Base-by-base conservation (phyloP, 805 yeast genomes). In the Hanseniaspora mollemarum region DNA sequence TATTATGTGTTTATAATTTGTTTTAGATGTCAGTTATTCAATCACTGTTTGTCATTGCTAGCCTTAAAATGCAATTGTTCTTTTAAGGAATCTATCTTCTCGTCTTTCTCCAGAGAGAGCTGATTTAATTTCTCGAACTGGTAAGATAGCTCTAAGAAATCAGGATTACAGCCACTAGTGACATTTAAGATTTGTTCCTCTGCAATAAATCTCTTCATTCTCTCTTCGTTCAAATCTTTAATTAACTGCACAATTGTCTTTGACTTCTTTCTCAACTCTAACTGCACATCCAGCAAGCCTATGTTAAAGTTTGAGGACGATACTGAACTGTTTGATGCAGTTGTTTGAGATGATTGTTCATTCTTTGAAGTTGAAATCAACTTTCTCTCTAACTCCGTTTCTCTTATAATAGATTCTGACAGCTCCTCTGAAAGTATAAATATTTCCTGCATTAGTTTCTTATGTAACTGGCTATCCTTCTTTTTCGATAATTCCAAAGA, bases 381-480 rank as follows among this genome's bases (percentile, higher is more conserved):
- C 40, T 65, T 69, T 44, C 67, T 67, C 58, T 81, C 87, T 41
- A 83, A 60, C 18, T 68, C 61, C n/a, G 82, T 68, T 60, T 84
- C 94, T 37, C 92, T 67, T 49, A 76, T 74, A 42, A 83, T 81
- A 0, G 88, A 79, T 22, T 76, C 76, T 0, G 87, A 88, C 45
- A 84, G 68, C 58, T 83, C 94, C 24, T 75, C 74, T 0, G 88
- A 80, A 1, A 84, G 80, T 22, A 82, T 59, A 53, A 80, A 81
- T 37, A 84, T 64, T 59, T 83, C 90, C 51, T 74, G 71, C 57
- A 81, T 68, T 36, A 83, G 62, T 24, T 72, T 74, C 45, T 71
- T 71, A 54, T 48, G 41, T 21, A 48, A 15, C 78, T 81, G 54
- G 22, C 53, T 57, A n/a, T 40, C 43, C 15, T 43, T 46, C 26